Evolutionary conservation across 768 basidiomycete genomes (phyloP).

Genomic region (Pleurotus ostreatus): DNA sequence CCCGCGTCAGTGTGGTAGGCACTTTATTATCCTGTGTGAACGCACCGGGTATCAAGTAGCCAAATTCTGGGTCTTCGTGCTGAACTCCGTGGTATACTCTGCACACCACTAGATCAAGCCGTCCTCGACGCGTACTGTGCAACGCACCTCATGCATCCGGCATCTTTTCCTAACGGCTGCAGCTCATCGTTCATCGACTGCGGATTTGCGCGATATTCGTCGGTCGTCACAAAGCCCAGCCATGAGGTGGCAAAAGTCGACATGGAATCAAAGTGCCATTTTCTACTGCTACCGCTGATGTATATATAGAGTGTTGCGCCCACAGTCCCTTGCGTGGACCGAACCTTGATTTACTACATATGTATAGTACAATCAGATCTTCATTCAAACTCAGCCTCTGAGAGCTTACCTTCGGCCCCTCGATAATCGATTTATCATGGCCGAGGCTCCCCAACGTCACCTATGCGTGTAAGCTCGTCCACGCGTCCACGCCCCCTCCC

Average conservation of each 20-base stretch:
- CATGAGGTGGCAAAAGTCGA: neutral
- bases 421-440: neutral
- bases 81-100: constrained; percentile 5
- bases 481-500: constrained; percentile 24
- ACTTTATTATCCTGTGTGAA: neutral
- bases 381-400: neutral
- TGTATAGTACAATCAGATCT: neutral
- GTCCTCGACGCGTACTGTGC: neutral
- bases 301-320: neutral
- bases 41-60: neutral
- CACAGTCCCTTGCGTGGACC: neutral
- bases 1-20: neutral
- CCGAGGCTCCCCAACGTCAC: constrained; percentile 7
- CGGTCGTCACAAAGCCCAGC: neutral
- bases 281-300: neutral
- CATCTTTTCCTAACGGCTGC: neutral
- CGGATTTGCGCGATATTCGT: neutral
- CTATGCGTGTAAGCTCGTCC: constrained; percentile 34
- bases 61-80: constrained; percentile 1
- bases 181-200: neutral
- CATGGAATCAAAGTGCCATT: neutral
- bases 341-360: neutral
- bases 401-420: neutral
- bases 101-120: neutral
- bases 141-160: neutral